phyloP scores from a whole-genome alignment of 2,329 filamentous ascomycete genomes.

The Chaetomiaceae sp. region DNA sequence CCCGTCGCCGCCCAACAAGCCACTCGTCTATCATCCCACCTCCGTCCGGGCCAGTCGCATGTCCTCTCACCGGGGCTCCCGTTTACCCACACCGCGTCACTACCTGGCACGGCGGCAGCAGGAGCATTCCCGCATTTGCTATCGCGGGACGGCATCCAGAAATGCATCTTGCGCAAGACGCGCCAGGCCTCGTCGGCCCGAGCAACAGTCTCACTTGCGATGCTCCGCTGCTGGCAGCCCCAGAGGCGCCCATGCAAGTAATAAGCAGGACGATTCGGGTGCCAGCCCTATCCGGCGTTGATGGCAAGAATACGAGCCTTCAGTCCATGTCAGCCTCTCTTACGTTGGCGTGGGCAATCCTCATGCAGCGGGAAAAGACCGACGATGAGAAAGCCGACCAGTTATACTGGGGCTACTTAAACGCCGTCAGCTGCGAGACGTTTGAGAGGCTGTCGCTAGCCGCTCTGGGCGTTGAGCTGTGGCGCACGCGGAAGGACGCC shows the following conservation, averaged over 20 bases:
- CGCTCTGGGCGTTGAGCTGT: conserved; percentile 5
- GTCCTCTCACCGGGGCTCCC: background rate
- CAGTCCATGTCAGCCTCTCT: background rate
- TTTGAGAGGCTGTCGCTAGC: conserved; percentile 7
- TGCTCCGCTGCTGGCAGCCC: conserved; percentile 1
- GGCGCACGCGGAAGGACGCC: background rate
- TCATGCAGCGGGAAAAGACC: conserved; percentile 9
- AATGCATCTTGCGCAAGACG: conserved; percentile 11
- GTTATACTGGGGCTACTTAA: conserved; percentile 8
- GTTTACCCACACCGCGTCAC: background rate
- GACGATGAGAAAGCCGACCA: conserved; percentile 6
- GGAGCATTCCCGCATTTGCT: background rate
- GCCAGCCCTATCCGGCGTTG: background rate
- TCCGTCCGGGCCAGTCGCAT: background rate
- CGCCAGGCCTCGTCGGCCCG: conserved; percentile 3
- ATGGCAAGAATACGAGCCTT: too few relatives aligned
- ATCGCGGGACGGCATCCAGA: background rate
- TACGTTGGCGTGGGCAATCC: conserved; percentile 7
- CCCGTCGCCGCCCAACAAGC: background rate
- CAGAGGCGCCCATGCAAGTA: background rate
- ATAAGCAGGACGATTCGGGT: conserved; percentile 5
- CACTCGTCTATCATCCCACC: background rate
- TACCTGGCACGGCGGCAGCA: background rate
- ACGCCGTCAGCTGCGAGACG: conserved; percentile 3
- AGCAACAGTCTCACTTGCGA: conserved; percentile 2